Evolutionary conservation across 129 eudicot species (phyloP), one percentile per base, ranked within the genome.

Genomic region (Tanacetum coccineum): DNA sequence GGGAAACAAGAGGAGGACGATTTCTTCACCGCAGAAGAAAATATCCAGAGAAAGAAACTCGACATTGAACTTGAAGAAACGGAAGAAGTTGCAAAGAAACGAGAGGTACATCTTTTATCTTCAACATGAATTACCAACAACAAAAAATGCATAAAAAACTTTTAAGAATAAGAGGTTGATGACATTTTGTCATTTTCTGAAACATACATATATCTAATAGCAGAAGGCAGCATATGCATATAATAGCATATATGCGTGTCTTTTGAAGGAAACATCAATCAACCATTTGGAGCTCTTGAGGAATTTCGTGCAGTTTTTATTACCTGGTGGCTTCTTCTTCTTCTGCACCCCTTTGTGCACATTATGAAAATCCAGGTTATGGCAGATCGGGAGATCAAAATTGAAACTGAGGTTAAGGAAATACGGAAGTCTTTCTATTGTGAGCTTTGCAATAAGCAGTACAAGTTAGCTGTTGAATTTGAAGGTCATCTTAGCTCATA

Each of bases 381-480:
- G 77, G 99, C 97, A 83, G 99, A 94, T 84, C 95, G 99, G 26
- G 99, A 94, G 88, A 93, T 82, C 65, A 89, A 81, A 81, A 94
- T 89, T 79, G 95, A 94, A 68, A 81, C 82, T 12, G 99, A 94
- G 75, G 99, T 94, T 78, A 87, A 94, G 71, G 99, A 94, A 83
- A 93, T 93, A 76, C 87, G 88, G 3, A 86, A 87, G 80, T 86
- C 80, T 50, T 94, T 89, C 81, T 87, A 62, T 56, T 93, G 99
- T 78, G 99, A 93, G 79, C 99, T 93, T 62, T 93, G 99, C 86
- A 89, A 84, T 87, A 93, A 93, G 89, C 99, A 93, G 76, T 93
- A 93, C 84, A 93, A 89, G 74, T 80, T 93, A 81, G 99, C 99
- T 4, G 87, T 93, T 80, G 99, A 93, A 80, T 93, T 89, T 73